Evolutionary conservation across 305 asterid species (phyloP), one percentile per base, ranked within the genome.

Genomic region (Fraxinus floribunda): DNA sequence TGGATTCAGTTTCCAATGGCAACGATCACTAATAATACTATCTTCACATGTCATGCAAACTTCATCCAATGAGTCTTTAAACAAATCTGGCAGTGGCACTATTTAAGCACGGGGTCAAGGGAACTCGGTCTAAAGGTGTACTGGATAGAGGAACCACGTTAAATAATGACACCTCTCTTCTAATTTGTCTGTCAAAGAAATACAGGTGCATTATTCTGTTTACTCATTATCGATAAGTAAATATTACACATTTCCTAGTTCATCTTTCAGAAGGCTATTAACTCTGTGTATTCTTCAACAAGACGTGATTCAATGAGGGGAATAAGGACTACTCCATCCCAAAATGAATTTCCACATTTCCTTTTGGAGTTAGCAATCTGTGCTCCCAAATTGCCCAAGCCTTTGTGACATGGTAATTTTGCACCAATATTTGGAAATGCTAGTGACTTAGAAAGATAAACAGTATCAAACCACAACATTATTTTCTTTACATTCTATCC

Each of bases 281-380:
- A 46, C 64, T 44, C 70, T 36, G 46, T n/a, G 34, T 41, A 57
- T 72, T 24, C 9, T 15, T 39, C 32, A 41, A 76, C 44, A 79
- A 79, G 72, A 83, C 22, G 5, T 30, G 81, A 73, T 73, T 75
- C 68, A 52, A 26, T 5, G 38, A 60, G 78, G 77, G 20, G 74
- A 74, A 74, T 55, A 83, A 39, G 80, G 20, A 81, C 41, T 62
- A 22, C 32, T 36, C 72, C 16, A 16, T 64, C 55, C 22, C 52
- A 80, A 49, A 79, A 68, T 3, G 2, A 70, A 68, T 39, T 30
- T n/a, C 9, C 41, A 29, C n/a, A 13, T 71, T 78, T 73, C 79
- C 24, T 60, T 57, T 36, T 38, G 73, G 9, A 44, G 24, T 80
- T 49, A 0, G 13, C 78, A 36, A 76, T 64, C 57, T 62, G 18